Evolutionary conservation across 345 rosid species (phyloP).

Genomic region (Syzygium grande): DNA sequence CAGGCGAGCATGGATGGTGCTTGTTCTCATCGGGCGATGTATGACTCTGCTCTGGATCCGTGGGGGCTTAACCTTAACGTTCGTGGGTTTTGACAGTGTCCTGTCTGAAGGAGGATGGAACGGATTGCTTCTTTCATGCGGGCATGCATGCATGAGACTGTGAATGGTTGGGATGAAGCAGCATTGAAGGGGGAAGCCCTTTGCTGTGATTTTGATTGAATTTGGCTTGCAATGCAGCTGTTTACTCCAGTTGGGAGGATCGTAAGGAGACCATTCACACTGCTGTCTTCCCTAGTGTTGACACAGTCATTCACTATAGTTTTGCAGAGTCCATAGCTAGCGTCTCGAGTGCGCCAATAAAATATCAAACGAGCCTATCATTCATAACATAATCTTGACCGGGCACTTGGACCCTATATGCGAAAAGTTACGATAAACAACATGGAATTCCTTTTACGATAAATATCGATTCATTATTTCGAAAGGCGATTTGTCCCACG

Average conservation of each 20-base stretch:
- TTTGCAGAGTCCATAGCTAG: no score
- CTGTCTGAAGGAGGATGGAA: neutral
- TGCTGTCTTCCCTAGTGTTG: neutral
- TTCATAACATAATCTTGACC: no score
- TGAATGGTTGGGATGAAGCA: neutral
- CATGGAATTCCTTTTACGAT: neutral
- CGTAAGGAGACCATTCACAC: neutral
- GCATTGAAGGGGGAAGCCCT: neutral
- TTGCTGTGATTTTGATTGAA: neutral
- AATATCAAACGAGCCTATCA: no score
- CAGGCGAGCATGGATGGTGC: neutral
- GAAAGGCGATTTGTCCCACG: neutral
- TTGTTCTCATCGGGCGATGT: neutral
- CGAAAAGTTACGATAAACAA: neutral
- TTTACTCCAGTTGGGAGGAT: neutral
- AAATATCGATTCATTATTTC: neutral
- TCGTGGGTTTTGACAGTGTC: neutral
- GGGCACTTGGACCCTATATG: neutral
- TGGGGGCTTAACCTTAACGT: neutral
- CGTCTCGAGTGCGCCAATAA: no score
- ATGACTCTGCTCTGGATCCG: neutral
- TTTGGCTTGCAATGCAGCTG: neutral
- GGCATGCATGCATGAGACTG: neutral
- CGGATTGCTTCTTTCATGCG: neutral
- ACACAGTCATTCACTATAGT: neutral